phyloP scores from a whole-genome alignment of 495 filamentous ascomycete genomes.

The Xylaria nigripes region DNA sequence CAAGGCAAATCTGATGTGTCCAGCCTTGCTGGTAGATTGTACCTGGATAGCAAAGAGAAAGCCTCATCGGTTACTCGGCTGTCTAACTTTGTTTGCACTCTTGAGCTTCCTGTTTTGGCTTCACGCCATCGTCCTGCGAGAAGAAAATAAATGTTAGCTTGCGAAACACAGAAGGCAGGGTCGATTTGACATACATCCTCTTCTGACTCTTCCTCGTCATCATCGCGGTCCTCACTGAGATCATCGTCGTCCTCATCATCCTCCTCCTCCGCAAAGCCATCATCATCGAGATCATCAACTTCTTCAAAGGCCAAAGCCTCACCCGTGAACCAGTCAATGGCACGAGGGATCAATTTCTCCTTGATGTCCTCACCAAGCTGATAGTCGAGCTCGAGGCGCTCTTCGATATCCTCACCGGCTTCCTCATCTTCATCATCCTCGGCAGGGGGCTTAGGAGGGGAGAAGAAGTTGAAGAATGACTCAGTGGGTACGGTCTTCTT shows the following conservation, averaged over 20 bases:
- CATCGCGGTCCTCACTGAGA: conserved; percentile 65
- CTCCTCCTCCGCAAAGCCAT: conserved; percentile 80
- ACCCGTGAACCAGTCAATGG: conserved; percentile 99
- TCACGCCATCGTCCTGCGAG: conserved; percentile 77
- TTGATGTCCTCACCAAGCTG: conserved; percentile 99
- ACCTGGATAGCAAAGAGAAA: conserved; percentile 1
- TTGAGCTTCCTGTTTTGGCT: conserved; percentile 97
- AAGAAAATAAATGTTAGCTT: conserved; percentile 29
- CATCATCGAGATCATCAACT: conserved; percentile 79
- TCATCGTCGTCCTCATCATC: conserved; percentile 82
- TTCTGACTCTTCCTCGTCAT: conserved; percentile 83
- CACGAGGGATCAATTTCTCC: conserved; percentile 98
- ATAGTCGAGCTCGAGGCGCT: conserved; percentile 96
- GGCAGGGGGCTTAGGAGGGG: conserved; percentile 77
- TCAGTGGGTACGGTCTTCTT: conserved; percentile 98
- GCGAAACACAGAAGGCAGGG: conserved; percentile 4
- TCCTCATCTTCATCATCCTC: conserved; percentile 70
- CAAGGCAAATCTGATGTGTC: neutral
- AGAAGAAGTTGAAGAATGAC: conserved; percentile 99
- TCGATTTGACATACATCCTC: conserved; percentile 65
- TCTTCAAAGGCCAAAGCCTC: conserved; percentile 98
- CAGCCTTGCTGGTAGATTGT: conserved; percentile 5
- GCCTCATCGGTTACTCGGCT: neutral
- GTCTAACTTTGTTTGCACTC: conserved; percentile 99
- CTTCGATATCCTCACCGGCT: conserved; percentile 83